Evolutionary conservation across 345 rosid species (phyloP).

Genomic region (Clarkia xantiana): DNA sequence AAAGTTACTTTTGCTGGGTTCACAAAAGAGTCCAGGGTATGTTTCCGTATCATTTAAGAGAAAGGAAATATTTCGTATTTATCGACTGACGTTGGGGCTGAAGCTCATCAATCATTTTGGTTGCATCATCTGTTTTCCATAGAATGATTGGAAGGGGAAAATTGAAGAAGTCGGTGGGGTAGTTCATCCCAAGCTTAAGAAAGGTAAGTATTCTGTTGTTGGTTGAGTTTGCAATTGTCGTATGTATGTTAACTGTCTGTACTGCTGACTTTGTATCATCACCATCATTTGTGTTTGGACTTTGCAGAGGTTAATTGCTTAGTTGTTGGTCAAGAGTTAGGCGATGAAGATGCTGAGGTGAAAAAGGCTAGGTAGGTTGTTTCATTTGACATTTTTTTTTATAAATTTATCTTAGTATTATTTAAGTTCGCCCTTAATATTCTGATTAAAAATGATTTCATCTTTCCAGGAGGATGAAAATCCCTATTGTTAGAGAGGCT

Average conservation of each 20-base stretch:
- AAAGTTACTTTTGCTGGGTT: constrained; percentile 57
- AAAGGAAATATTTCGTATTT: too few species aligned
- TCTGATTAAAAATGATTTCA: constrained; percentile 7
- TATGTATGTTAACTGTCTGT: too few species aligned
- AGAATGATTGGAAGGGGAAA: constrained; percentile 77
- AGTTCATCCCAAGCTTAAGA: constrained; percentile 59
- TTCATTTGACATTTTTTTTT: constrained; percentile 8
- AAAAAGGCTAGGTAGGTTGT: constrained; percentile 73
- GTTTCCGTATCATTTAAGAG: constrained; percentile 1
- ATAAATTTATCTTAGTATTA: constrained; percentile 1
- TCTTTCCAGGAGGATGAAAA: constrained; percentile 68
- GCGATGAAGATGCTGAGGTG: constrained; percentile 44
- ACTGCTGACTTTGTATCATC: too few species aligned
- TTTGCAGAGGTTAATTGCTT: constrained; percentile 70
- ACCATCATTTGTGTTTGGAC: constrained; percentile 1
- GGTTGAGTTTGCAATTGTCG: not conserved
- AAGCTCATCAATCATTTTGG: too few species aligned
- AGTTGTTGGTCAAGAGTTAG: constrained; percentile 50
- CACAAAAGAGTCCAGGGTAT: constrained; percentile 47
- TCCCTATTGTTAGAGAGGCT: constrained; percentile 75
- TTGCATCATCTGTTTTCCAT: constrained; percentile 11
- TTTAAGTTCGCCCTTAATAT: not conserved
- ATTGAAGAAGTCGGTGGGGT: constrained; percentile 66
- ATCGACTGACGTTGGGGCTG: too few species aligned
- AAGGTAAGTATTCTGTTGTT: constrained; percentile 28